Evolutionary conservation across 2,329 filamentous ascomycete genomes (phyloP), one percentile per base, ranked within the genome.

Genomic region (Sporothrix globosa): DNA sequence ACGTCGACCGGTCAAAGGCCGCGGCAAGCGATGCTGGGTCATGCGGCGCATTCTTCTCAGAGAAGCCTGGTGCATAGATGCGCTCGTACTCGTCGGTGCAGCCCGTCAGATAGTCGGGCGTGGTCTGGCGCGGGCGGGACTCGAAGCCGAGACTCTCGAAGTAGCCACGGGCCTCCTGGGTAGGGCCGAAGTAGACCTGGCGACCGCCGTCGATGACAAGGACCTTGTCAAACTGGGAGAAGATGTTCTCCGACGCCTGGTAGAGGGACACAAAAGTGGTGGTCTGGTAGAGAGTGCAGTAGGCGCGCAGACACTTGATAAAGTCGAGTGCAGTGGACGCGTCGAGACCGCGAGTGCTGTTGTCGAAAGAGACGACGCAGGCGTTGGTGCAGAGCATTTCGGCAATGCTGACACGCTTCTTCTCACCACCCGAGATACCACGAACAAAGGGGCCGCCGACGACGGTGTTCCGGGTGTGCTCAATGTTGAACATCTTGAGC

Each of bases 401-500:
- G 0, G 91, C 91, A 72, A 96, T 95, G 27, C 89, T 91, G 7
- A 94, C 92, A 73, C 91, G 89, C 81, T 93, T 93, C 69, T 91
- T 84, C 80, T 95, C 92, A 70, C 90, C 92, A 73, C 91, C 93
- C 60, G 89, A 92, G 0, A 96, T 85, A 78, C 93, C 93, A 67
- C 92, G 89, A 24, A 96, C 86, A 73, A 95, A 93, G 0, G 88
- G 87, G 73, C 96, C 91, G 9, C 94, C 94, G 34, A 97, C 92
- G 41, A 95, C 88, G 0, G 94, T 97, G 77, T 93, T 87, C 67
- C 88, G 86, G 0, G 93, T 96, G 79, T 97, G 93, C 78, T 94
- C 91, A 69, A 97, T 97, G 77, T 95, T 96, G 84, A 97, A 96
- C 91, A 96, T 96, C 77, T 92, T 92, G 67, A 97, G 83, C 71